Conservation (phyloP, 352 stramenopile genomes). For the Phytophthora brassicae region DNA sequence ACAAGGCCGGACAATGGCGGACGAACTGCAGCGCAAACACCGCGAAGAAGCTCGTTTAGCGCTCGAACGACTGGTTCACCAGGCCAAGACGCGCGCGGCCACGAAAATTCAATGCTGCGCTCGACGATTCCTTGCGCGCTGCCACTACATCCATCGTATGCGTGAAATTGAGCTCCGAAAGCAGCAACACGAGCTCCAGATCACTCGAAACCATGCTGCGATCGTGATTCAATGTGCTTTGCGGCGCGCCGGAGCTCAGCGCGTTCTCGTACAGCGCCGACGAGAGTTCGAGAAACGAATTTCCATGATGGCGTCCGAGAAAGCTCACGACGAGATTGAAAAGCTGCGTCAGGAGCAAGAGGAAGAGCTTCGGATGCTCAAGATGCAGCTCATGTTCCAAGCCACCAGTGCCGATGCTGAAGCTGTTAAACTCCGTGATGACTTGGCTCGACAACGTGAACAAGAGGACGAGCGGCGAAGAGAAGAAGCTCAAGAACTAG, state of each 20-base stretch:
- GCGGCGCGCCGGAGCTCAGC: constrained; percentile 43
- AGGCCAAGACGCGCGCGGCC: constrained; percentile 61
- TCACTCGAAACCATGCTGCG: constrained; percentile 48
- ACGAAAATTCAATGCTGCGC: constrained; percentile 73
- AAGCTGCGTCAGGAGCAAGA: constrained; percentile 72
- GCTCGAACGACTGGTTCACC: constrained; percentile 55
- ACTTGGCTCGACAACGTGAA: constrained; percentile 49
- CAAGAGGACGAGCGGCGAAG: constrained; percentile 46
- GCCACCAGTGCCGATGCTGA: constrained; percentile 52
- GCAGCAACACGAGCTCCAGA: constrained; percentile 24
- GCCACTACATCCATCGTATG: constrained; percentile 34
- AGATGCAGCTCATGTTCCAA: constrained; percentile 66
- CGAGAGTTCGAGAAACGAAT: constrained; percentile 77
- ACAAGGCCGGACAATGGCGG: constrained; percentile 41
- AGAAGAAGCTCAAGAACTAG: constrained; percentile 59
- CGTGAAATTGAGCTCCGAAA: constrained; percentile 35
- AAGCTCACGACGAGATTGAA: constrained; percentile 81
- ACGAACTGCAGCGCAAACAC: constrained; percentile 41
- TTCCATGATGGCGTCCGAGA: constrained; percentile 80
- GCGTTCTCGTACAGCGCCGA: constrained; percentile 44
- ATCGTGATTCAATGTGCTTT: constrained; percentile 72
- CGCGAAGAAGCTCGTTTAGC: constrained; percentile 47
- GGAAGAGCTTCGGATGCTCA: constrained; percentile 60
- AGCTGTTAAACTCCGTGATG: constrained; percentile 39
- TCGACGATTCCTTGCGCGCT: constrained; percentile 53